Conservation (phyloP, 2,329 filamentous ascomycete genomes). For the Chaetomium strumarium region DNA sequence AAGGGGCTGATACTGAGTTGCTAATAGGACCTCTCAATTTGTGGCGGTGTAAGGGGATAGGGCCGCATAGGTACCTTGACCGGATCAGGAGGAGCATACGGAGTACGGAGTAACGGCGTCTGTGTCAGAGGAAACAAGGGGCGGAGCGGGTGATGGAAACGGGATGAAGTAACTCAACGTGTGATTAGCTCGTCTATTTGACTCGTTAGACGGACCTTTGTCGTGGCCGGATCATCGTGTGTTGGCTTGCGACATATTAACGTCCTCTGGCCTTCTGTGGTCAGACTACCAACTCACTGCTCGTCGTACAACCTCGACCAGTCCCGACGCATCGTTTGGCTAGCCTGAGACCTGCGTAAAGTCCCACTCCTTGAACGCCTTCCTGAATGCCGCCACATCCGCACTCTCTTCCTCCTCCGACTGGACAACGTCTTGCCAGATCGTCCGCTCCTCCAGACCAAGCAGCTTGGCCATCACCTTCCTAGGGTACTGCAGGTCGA, state of each 20-base stretch:
- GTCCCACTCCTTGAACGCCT: constrained; percentile 79
- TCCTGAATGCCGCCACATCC: constrained; percentile 74
- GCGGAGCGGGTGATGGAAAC: background rate
- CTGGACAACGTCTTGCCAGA: constrained; percentile 84
- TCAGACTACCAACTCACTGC: background rate
- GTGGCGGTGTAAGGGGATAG: background rate
- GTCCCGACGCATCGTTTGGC: background rate
- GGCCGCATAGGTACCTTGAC: background rate
- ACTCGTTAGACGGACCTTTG: too few relatives aligned
- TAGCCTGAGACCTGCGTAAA: constrained; percentile 54
- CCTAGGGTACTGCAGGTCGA: constrained; percentile 87
- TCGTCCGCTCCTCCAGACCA: constrained; percentile 66
- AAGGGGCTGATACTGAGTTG: background rate
- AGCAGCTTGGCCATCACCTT: constrained; percentile 84
- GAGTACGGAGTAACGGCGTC: background rate
- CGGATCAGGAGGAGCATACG: background rate
- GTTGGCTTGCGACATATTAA: too few relatives aligned
- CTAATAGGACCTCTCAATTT: background rate
- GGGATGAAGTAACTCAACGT: background rate
- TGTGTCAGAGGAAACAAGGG: background rate
- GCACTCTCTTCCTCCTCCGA: constrained; percentile 68
- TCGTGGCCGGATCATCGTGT: too few relatives aligned
- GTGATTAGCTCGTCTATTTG: too few relatives aligned
- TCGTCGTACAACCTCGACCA: too few relatives aligned
- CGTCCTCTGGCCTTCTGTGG: background rate